Evolutionary conservation across 805 yeast genomes (phyloP).

Genomic region (Candida krabiensis): DNA sequence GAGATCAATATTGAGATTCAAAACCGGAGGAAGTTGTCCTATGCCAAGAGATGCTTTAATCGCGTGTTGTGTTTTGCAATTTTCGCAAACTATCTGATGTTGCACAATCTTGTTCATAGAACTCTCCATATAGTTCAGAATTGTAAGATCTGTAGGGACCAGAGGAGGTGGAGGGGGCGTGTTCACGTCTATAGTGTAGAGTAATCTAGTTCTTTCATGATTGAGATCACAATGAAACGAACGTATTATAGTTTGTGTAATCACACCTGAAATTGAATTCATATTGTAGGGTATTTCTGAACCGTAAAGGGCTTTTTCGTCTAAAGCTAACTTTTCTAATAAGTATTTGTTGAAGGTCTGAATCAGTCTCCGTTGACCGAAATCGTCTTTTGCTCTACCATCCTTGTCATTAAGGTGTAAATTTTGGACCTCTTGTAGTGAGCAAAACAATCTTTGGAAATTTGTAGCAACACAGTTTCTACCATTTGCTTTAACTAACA

Average conservation of each 20-base stretch:
- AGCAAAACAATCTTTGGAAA: constrained; percentile 56
- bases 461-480: constrained; percentile 80
- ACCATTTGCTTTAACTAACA: constrained; percentile 82
- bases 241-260: constrained; percentile 41
- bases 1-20: constrained; percentile 61
- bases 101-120: constrained; percentile 54
- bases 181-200: constrained; percentile 44
- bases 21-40: constrained; percentile 59
- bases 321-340: constrained; percentile 50
- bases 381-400: constrained; percentile 43
- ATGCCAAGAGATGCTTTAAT: constrained; percentile 55
- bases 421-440: constrained; percentile 49
- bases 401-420: constrained; percentile 55
- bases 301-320: constrained; percentile 40
- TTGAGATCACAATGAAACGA: constrained; percentile 41
- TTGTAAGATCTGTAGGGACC: constrained; percentile 32
- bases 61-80: constrained; percentile 50
- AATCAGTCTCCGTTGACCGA: constrained; percentile 43
- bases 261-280: constrained; percentile 40
- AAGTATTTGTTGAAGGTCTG: constrained; percentile 61
- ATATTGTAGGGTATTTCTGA: constrained; percentile 18
- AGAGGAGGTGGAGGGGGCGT: constrained; percentile 35
- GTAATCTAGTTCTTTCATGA: constrained; percentile 35
- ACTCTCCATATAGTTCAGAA: constrained; percentile 60
- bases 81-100: constrained; percentile 52